Evolutionary conservation across 306 rosid genomes (phyloP), one percentile per base, ranked within the genome.

Genomic region (Sicyos edulis): DNA sequence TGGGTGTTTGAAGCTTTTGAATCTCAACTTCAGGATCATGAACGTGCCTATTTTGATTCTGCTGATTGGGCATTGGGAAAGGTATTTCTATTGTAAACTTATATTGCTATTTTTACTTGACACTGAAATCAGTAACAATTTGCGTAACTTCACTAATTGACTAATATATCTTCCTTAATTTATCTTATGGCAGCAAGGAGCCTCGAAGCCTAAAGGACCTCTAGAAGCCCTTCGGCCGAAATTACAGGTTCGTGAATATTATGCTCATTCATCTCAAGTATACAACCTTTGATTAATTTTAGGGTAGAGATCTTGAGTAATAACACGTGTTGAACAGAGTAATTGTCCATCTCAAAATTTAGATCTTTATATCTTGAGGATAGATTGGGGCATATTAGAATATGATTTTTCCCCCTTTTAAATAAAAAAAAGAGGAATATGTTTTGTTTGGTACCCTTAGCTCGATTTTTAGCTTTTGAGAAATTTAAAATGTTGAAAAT

Each of bases 21-120:
- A 80, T 61, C 49, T 78, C 64, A 59, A 50, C 79, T 69, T 77
- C 80, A 93, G 97, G 99, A 93, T 80, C 97, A 93, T 78, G 99
- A 93, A 80, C 97, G 97, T 10, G 99, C 99, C 63, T 90, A 91
- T 83, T 91, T 91, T 71, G 99, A 93, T 82, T 93, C 99, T 60
- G 99, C 97, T 51, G 97, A 93, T 80, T 93, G 97, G 99, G 99
- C 99, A 16, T 85, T 93, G 77, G 97, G 99, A 85, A 93, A 93
- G 99, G 99, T 91, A 85, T 29, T 57, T 62, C 75, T 53, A 50
- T 76, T 70, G 51, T 58, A 44, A 32, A 60, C n/a, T 40, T 20
- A 29, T 67, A 7, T 11, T 59, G 34, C 11, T 70, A 26, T 47
- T 55, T 76, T 53, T 32, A 54, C 50, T 62, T 8, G 44, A 62